Base-by-base conservation (phyloP, 352 stramenopile genomes). In the Pythium chondricola region DNA sequence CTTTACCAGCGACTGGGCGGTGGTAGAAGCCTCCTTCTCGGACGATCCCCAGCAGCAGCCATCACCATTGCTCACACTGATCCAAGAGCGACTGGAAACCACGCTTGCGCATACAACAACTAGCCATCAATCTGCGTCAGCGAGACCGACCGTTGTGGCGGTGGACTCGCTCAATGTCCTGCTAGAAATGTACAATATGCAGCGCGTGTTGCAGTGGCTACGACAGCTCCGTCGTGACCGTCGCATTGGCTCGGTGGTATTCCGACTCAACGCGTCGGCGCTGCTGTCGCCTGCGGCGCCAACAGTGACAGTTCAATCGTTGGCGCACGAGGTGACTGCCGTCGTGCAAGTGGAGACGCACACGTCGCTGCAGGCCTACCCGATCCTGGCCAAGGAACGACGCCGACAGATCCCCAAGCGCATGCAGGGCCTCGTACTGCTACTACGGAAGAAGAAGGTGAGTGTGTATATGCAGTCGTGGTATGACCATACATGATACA, bases 381-480 rank as follows among this genome's bases (percentile, higher is more conserved):
- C 71, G 18, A 47, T 90, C 30, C 44, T 88, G 7, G 63, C 75
- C 1, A 84, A 75, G 39, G 71, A 88, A 41, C 58, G 79, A 32
- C 66, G 64, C 22, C 74, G 79, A 2, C 63, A 78, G 36, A 65
- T 90, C n/a, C 79, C 75, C 6, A 67, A 75, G 40, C 33, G 38
- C 22, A 81, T 82, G 67, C 58, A 88, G 21, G 79, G 79, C 16
- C 29, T 84, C 16, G 70, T 87, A 9, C 47, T 75, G 24, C 51
- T 90, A 2, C 46, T 84, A 11, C 71, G 74, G 13, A 71, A 82
- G 29, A 84, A 83, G 48, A 86, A 87, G 62, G 77, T 89, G 43
- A 22, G 39, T 47, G 40, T n/a, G n/a, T n/a, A n/a, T n/a, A n/a
- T n/a, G n/a, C n/a, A n/a, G n/a, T n/a, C n/a, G n/a, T n/a, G n/a